Conservation (phyloP, 208 protist species). For the Tritrichomonas foetus region DNA sequence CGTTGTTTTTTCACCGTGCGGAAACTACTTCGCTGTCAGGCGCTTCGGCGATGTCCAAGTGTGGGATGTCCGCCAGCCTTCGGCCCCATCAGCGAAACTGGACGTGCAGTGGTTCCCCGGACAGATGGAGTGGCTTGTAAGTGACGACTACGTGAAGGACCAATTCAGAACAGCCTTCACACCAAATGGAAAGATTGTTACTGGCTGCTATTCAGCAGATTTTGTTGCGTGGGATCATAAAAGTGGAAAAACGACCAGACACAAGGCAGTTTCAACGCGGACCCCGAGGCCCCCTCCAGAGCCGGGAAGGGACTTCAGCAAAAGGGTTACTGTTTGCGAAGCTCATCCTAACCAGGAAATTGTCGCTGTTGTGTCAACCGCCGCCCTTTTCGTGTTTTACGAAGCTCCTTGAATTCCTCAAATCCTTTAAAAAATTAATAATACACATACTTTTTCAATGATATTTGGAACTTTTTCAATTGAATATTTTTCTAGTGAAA, state of each 20-base stretch:
- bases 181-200: not conserved
- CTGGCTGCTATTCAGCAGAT: not conserved
- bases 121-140: not conserved
- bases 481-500: no score
- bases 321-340: conserved; percentile 29
- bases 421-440: no score
- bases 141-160: not conserved
- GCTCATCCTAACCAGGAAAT: not conserved
- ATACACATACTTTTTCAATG: no score
- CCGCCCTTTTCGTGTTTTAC: not conserved
- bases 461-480: no score
- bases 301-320: not conserved
- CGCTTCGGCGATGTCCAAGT: not conserved
- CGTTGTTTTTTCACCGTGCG: not conserved
- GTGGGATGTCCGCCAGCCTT: not conserved
- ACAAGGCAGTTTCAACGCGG: not conserved
- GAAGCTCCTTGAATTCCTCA: no score
- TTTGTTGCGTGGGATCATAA: not conserved
- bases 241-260: not conserved
- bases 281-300: not conserved
- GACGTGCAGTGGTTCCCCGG: not conserved
- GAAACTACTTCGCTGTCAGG: not conserved
- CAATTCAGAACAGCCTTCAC: not conserved
- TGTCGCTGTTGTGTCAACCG: not conserved
- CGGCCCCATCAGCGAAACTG: not conserved